Evolutionary conservation across 164 flowering plant species (phyloP).

Genomic region (Aristolochia contorta): DNA sequence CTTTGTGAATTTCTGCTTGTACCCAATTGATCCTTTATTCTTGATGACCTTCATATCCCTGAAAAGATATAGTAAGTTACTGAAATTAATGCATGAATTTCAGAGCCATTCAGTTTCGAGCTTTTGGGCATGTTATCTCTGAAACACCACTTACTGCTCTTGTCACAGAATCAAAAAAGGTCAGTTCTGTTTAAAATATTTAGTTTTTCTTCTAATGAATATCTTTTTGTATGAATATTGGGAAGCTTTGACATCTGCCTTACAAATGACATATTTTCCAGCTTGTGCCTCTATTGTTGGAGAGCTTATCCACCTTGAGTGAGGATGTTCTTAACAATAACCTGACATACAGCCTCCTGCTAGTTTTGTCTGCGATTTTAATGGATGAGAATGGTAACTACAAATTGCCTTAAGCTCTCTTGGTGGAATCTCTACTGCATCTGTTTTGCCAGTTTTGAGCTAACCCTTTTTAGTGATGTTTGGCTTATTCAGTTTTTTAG

Average conservation of each 20-base stretch:
- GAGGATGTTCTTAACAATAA: constrained; percentile 47
- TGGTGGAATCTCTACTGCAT: no score
- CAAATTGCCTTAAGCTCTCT: neutral
- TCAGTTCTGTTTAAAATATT: constrained; percentile 11
- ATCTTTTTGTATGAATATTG: neutral
- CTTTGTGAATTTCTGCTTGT: no score
- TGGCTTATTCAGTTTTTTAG: no score
- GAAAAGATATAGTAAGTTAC: neutral
- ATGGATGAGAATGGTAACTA: constrained; percentile 69
- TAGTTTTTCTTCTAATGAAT: neutral
- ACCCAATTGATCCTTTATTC: no score
- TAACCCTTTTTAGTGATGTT: neutral
- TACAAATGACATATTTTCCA: constrained; percentile 23
- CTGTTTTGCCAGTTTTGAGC: neutral
- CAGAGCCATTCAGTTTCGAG: constrained; percentile 66
- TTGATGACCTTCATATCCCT: no score
- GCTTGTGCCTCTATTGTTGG: constrained; percentile 57
- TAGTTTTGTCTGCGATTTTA: constrained; percentile 74
- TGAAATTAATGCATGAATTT: constrained; percentile 9
- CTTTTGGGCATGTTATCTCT: constrained; percentile 59
- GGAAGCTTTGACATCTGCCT: neutral
- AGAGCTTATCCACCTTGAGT: constrained; percentile 42
- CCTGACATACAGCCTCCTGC: constrained; percentile 49
- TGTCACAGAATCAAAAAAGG: constrained; percentile 62
- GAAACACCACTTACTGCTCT: constrained; percentile 60